Percentiles rank a stretch among this genome's conserved stretches.
phyloP scores from a whole-genome alignment of 1,139 yeast genomes.

The Kodamaea ohmeri region DNA sequence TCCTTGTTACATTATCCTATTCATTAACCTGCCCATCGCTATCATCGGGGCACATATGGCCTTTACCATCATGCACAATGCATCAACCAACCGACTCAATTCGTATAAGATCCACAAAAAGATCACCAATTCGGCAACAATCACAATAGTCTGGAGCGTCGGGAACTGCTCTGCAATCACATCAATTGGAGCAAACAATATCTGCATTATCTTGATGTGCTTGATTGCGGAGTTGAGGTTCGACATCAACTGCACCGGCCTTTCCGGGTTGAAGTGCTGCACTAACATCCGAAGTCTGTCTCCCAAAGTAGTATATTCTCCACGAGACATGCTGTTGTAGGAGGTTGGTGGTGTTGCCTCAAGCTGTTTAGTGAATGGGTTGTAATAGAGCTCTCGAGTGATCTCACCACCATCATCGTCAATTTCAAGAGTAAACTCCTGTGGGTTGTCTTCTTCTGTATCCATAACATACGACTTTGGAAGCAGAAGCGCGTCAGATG shows the following conservation, averaged over 20 bases:
- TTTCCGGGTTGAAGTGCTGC: constrained; percentile 8
- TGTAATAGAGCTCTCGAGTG: constrained; percentile 32
- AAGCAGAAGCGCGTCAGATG: background rate
- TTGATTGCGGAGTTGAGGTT: constrained; percentile 37
- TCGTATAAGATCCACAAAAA: constrained; percentile 46
- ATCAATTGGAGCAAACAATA: constrained; percentile 45
- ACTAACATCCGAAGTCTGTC: constrained; percentile 3
- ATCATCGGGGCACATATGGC: constrained; percentile 51
- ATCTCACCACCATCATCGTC: constrained; percentile 25
- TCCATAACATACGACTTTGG: constrained; percentile 9
- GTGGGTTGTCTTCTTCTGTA: constrained; percentile 11
- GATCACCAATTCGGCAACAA: constrained; percentile 36
- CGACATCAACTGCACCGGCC: constrained; percentile 17
- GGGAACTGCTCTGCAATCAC: constrained; percentile 41
- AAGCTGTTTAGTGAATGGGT: constrained; percentile 34
- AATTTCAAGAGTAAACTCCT: constrained; percentile 34
- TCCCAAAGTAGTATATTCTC: background rate
- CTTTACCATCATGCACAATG: constrained; percentile 46
- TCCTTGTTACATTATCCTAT: constrained; percentile 40
- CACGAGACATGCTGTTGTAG: constrained; percentile 13
- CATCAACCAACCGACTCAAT: constrained; percentile 43
- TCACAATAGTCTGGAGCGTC: constrained; percentile 37
- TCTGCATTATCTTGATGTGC: constrained; percentile 35
- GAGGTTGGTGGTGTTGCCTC: constrained; percentile 37
- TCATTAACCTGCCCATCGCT: constrained; percentile 47